Conservation (phyloP, 1,139 yeast genomes). For the Kodamaea ohmeri region DNA sequence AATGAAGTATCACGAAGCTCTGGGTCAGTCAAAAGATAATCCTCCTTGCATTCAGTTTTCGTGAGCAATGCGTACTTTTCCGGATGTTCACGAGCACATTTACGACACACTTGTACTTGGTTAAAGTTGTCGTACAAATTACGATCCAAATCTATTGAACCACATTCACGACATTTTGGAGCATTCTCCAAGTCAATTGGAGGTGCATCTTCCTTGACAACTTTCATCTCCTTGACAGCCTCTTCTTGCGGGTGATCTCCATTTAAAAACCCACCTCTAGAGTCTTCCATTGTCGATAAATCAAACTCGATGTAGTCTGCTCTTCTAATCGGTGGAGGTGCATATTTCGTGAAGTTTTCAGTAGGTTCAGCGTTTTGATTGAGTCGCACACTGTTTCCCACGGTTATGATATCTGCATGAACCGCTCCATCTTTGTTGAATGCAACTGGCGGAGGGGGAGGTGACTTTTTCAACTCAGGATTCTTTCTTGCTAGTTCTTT, state of each 20-base stretch:
- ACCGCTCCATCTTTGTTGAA: background rate
- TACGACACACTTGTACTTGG: slow-evolving; percentile 69
- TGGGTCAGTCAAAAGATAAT: slow-evolving; percentile 88
- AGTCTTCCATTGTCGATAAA: slow-evolving; percentile 83
- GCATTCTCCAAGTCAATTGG: slow-evolving; percentile 69
- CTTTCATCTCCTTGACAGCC: slow-evolving; percentile 38
- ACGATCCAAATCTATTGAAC: slow-evolving; percentile 74
- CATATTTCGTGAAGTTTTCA: slow-evolving; percentile 17
- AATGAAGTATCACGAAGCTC: slow-evolving; percentile 71
- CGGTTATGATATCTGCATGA: slow-evolving; percentile 7
- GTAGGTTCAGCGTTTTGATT: slow-evolving; percentile 16
- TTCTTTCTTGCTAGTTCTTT: slow-evolving; percentile 13
- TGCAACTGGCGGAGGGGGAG: slow-evolving; percentile 7
- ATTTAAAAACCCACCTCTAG: slow-evolving; percentile 79
- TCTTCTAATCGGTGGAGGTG: slow-evolving; percentile 48
- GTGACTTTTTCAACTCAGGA: no score
- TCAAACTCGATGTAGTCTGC: slow-evolving; percentile 89
- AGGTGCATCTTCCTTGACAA: slow-evolving; percentile 58
- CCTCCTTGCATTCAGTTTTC: slow-evolving; percentile 93
- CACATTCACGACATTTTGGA: slow-evolving; percentile 82
- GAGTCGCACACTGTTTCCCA: slow-evolving; percentile 13
- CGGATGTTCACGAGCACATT: slow-evolving; percentile 68
- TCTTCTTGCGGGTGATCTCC: slow-evolving; percentile 31
- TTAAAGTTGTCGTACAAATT: slow-evolving; percentile 65
- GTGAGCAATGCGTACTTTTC: slow-evolving; percentile 89